Percentiles rank a stretch among this genome's conserved stretches.
These are phyloP conservation scores for Cyberlindnera suaveolens DNA, from an alignment of 805 yeast species.

Conservation along the genomic window DNA sequence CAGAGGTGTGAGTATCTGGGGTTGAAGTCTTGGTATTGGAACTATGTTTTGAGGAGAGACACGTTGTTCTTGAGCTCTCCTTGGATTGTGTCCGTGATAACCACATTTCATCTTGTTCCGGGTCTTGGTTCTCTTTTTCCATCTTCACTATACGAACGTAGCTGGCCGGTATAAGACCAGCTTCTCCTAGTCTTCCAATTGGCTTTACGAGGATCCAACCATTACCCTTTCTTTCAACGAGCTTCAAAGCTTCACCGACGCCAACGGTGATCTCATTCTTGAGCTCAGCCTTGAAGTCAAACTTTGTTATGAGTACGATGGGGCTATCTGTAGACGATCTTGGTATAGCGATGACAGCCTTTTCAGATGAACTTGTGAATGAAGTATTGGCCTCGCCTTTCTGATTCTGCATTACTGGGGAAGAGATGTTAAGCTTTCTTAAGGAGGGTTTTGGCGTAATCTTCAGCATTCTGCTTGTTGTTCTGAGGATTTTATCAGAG, in stretches of 20 bases:
- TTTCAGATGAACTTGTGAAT: neutral
- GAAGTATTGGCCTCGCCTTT: no score
- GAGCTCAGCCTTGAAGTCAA: slow-evolving; percentile 38
- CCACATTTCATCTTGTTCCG: slow-evolving; percentile 19
- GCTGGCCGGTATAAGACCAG: slow-evolving; percentile 48
- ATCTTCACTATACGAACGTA: slow-evolving; percentile 40
- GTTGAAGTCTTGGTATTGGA: neutral
- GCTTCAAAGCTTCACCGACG: slow-evolving; percentile 47
- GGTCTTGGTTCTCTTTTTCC: slow-evolving; percentile 24
- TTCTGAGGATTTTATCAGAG: neutral
- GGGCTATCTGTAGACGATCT: neutral
- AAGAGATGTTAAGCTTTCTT: no score
- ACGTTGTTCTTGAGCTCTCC: neutral
- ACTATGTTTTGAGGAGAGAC: neutral
- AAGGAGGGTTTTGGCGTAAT: slow-evolving; percentile 2
- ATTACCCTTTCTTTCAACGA: slow-evolving; percentile 39
- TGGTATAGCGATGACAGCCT: neutral
- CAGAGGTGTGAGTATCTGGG: neutral
- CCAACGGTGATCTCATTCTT: slow-evolving; percentile 37
- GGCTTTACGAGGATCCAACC: slow-evolving; percentile 55
- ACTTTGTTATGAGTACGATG: slow-evolving; percentile 39
- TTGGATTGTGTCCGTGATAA: slow-evolving; percentile 8
- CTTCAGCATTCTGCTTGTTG: slow-evolving; percentile 4
- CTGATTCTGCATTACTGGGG: no score
- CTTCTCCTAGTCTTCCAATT: slow-evolving; percentile 37